phyloP scores from a whole-genome alignment of 1,284 basidiomycete genomes.

The Porodaedalea pini region DNA sequence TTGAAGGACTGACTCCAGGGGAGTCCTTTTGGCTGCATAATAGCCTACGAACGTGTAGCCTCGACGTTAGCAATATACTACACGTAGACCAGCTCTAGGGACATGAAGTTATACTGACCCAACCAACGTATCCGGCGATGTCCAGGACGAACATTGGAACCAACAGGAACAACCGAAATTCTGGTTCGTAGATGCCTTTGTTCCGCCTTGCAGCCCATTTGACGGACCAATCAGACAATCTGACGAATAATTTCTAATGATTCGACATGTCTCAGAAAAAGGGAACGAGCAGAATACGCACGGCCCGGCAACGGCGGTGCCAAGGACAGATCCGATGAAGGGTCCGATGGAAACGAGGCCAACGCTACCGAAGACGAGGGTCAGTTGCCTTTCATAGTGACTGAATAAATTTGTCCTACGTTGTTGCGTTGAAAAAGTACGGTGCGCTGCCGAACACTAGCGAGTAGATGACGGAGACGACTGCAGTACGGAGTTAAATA shows the following conservation, averaged over 20 bases:
- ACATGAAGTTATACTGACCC: slow-evolving; percentile 35
- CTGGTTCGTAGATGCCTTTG: slow-evolving; percentile 45
- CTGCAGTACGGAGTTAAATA: slow-evolving; percentile 29
- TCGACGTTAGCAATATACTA: too few relatives aligned
- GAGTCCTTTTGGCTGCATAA: slow-evolving; percentile 16
- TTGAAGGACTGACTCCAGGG: slow-evolving; percentile 18
- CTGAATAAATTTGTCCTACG: background rate
- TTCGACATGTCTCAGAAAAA: background rate
- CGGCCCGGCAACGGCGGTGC: slow-evolving; percentile 38
- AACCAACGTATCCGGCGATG: slow-evolving; percentile 43
- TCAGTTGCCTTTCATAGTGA: background rate
- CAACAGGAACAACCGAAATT: slow-evolving; percentile 43
- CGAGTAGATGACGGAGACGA: slow-evolving; percentile 1
- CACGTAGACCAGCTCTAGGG: too few relatives aligned
- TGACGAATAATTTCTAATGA: too few relatives aligned
- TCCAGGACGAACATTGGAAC: slow-evolving; percentile 39
- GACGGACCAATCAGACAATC: slow-evolving; percentile 39
- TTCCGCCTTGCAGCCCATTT: slow-evolving; percentile 42
- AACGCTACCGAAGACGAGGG: background rate
- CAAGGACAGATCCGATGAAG: slow-evolving; percentile 40
- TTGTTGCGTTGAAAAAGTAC: slow-evolving; percentile 10
- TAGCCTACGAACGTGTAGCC: slow-evolving; percentile 10
- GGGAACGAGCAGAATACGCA: slow-evolving; percentile 2
- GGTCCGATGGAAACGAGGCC: slow-evolving; percentile 43
- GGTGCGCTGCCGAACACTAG: slow-evolving; percentile 16